A percentile compares a stretch with the other conserved stretches of the same genome.
Evolutionary conservation across 768 basidiomycete genomes (phyloP).

Genomic region (Pleurotus citrinopileatus): DNA sequence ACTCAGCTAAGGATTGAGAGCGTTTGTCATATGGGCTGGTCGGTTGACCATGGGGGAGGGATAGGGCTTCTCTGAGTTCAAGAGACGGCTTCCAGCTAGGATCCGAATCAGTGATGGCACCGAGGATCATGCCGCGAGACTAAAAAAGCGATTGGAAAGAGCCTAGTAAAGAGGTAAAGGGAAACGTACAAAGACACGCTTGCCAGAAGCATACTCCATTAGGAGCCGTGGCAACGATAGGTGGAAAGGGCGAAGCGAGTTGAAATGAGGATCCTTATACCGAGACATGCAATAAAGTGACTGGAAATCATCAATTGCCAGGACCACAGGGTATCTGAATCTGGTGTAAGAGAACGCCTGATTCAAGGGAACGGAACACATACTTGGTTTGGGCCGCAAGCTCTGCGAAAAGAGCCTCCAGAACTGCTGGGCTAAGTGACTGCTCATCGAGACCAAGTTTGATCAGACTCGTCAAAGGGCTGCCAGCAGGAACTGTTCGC

Average conservation of each 20-base stretch:
- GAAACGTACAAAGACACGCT: slow-evolving; percentile 60
- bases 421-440: slow-evolving; percentile 47
- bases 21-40: slow-evolving; percentile 57
- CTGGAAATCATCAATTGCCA: slow-evolving; percentile 90
- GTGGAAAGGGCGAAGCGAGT: slow-evolving; percentile 68
- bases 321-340: slow-evolving; percentile 67
- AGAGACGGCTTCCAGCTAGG: slow-evolving; percentile 54
- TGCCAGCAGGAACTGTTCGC: slow-evolving; percentile 44
- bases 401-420: slow-evolving; percentile 58
- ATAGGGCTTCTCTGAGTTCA: slow-evolving; percentile 65
- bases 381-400: slow-evolving; percentile 66
- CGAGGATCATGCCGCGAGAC: slow-evolving; percentile 70
- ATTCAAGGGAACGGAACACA: slow-evolving; percentile 18
- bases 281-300: slow-evolving; percentile 64
- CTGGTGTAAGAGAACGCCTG: not conserved
- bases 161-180: not conserved
- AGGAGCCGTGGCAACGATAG: slow-evolving; percentile 75
- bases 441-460: slow-evolving; percentile 55
- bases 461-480: slow-evolving; percentile 51
- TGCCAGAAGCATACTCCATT: slow-evolving; percentile 76
- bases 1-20: slow-evolving; percentile 43
- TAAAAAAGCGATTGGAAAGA: slow-evolving; percentile 22
- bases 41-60: slow-evolving; percentile 36
- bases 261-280: slow-evolving; percentile 76
- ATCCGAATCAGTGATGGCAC: slow-evolving; percentile 63